Evolutionary conservation across 2,329 filamentous ascomycete genomes (phyloP), one percentile per base, ranked within the genome.

Genomic region (Allantophomopsis lycopodina): DNA sequence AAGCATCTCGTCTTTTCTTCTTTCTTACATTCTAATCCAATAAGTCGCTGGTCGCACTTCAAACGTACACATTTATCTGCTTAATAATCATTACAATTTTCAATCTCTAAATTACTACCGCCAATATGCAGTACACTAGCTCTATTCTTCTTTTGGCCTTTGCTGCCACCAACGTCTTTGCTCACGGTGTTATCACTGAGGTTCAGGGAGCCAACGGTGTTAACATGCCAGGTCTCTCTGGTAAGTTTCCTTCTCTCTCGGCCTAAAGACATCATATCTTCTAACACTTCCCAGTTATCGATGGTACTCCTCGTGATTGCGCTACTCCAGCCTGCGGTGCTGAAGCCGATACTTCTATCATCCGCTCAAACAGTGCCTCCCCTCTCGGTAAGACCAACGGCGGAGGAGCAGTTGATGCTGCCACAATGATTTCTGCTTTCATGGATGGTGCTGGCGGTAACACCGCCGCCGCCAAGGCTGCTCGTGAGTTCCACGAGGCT

Each of bases 401-500:
- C 43, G 69, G 67, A 39, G 75, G 76, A 13, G 65, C 71, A 41
- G 66, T 81, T 44, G 64, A 76, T 44, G 68, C 77, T 20, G 60
- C 63, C 15, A 61, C 60, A 48, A 73, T 76, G 59, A 66, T 82
- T 46, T 48, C 65, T 42, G 66, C 55, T 55, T 82, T 81, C 61
- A 77, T 82, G 70, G 66, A 66, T 28, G 53, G 43, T n/a, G 54
- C 37, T 36, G 60, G 58, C 16, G 56, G 59, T 11, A 59, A 57
- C 3, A 51, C 53, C 21, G 56, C 60, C 23, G 55, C 54, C 8
- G 64, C 65, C n/a, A 54, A 60, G n/a, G 63, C 65, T 23, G 78
- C 85, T n/a, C 73, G 89, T 20, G 66, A 79, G 39, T 76, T 95
- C 10, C 79, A 91, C 54, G 69, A 85, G 51, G 71, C 69, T 48